Percentiles rank a stretch among this genome's conserved stretches.
phyloP scores from a whole-genome alignment of 2,329 filamentous ascomycete genomes.

The Colletotrichum nymphaeae region DNA sequence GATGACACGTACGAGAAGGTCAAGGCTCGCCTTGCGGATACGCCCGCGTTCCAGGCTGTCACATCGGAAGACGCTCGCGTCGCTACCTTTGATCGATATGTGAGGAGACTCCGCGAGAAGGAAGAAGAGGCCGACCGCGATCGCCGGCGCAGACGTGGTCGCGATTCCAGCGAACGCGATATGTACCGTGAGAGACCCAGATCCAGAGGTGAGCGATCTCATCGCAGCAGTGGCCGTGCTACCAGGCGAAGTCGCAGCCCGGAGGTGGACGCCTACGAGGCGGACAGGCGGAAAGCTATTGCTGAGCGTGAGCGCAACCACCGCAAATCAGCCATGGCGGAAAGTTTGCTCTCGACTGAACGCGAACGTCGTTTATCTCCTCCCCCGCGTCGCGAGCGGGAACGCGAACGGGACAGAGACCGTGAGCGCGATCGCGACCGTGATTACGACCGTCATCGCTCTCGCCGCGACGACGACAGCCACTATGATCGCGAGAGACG shows the following conservation, averaged over 20 bases:
- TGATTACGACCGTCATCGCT: conserved; percentile 63
- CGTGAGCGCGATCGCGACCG: conserved; percentile 51
- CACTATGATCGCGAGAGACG: conserved; percentile 88
- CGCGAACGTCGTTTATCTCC: conserved; percentile 57
- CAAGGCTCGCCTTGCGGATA: conserved; percentile 80
- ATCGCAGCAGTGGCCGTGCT: conserved; percentile 67
- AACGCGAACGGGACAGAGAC: conserved; percentile 45
- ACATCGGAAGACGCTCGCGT: conserved; percentile 85
- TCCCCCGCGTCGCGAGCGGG: conserved; percentile 51
- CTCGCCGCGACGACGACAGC: conserved; percentile 71
- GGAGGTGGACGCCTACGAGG: conserved; percentile 95
- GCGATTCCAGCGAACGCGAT: conserved; percentile 63
- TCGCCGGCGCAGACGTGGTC: conserved; percentile 68
- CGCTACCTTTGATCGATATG: conserved; percentile 89
- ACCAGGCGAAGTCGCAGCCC: conserved; percentile 82
- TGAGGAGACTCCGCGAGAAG: conserved; percentile 90
- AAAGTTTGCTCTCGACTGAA: conserved; percentile 63
- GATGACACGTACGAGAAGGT: conserved; percentile 92
- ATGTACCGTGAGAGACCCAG: conserved; percentile 69
- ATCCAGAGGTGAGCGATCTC: conserved; percentile 71
- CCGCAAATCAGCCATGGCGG: conserved; percentile 80
- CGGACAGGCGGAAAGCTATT: conserved; percentile 91
- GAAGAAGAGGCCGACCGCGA: conserved; percentile 84
- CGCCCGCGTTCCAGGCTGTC: conserved; percentile 86
- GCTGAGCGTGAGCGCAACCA: conserved; percentile 95